Evolutionary conservation across 371 early-diverging fungal species (phyloP).

Genomic region (Fennellomyces sp.): DNA sequence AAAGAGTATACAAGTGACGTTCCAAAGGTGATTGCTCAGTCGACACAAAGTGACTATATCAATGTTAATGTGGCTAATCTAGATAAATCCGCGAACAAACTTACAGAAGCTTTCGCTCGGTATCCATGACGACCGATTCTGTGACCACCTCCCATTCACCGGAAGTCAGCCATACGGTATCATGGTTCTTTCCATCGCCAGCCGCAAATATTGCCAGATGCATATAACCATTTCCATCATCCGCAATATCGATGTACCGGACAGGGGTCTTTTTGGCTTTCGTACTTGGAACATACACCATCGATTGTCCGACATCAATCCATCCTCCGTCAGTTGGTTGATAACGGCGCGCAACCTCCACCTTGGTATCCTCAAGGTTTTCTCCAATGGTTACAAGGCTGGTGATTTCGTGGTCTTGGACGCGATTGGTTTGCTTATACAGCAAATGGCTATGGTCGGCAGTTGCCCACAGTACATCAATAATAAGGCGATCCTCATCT

Average conservation of each 20-base stretch:
- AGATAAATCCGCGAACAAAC: slow-evolving; percentile 1
- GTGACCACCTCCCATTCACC: slow-evolving; percentile 87
- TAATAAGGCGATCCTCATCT: slow-evolving; percentile 75
- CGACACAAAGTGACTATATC: slow-evolving; percentile 60
- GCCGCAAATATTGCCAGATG: slow-evolving; percentile 81
- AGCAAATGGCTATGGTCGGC: slow-evolving; percentile 64
- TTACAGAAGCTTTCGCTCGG: slow-evolving; percentile 58
- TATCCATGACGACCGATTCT: slow-evolving; percentile 65
- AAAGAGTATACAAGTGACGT: slow-evolving; percentile 72
- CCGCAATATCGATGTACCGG: slow-evolving; percentile 81
- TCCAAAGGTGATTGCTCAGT: slow-evolving; percentile 80
- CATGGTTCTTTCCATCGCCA: slow-evolving; percentile 38
- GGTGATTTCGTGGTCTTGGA: slow-evolving; percentile 81
- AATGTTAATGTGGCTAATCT: background rate
- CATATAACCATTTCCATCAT: slow-evolving; percentile 72
- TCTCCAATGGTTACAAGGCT: slow-evolving; percentile 51
- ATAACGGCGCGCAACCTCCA: slow-evolving; percentile 55
- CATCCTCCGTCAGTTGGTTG: slow-evolving; percentile 71
- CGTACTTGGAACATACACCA: slow-evolving; percentile 44
- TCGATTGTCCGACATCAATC: slow-evolving; percentile 65
- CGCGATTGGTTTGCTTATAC: slow-evolving; percentile 85
- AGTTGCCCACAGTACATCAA: slow-evolving; percentile 84
- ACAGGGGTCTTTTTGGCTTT: slow-evolving; percentile 38
- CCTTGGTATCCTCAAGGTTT: slow-evolving; percentile 18
- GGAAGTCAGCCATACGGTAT: slow-evolving; percentile 74